Evolutionary conservation across 2,329 filamentous ascomycete genomes (phyloP).

Genomic region (Pestalotiopsis fici): DNA sequence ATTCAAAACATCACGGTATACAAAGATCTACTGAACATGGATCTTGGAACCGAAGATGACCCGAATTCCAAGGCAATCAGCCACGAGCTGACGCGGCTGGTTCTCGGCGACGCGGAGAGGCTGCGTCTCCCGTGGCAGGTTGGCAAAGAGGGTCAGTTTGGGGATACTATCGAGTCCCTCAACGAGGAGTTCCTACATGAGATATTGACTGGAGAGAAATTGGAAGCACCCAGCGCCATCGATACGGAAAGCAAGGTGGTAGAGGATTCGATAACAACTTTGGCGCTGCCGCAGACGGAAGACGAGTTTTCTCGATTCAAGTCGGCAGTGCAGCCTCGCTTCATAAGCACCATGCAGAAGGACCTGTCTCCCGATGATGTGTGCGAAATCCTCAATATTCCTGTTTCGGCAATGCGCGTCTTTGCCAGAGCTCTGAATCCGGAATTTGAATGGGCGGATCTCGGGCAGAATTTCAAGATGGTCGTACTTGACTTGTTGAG

Average conservation of each 20-base stretch:
- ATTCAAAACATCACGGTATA: constrained; percentile 18
- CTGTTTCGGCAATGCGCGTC: neutral
- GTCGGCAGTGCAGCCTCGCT: neutral
- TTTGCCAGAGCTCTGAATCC: neutral
- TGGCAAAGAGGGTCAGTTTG: neutral
- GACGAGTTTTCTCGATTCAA: neutral
- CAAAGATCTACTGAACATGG: constrained; percentile 2
- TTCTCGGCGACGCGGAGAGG: neutral
- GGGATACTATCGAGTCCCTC: neutral
- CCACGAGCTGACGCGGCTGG: neutral
- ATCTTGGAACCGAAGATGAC: neutral
- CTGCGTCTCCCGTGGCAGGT: neutral
- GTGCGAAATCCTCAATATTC: neutral
- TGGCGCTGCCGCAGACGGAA: neutral
- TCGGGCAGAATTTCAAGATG: neutral
- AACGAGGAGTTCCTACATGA: neutral
- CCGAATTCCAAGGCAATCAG: neutral
- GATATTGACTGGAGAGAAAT: neutral
- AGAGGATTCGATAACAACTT: neutral
- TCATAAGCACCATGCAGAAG: neutral
- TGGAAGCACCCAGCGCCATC: neutral
- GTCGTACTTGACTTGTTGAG: neutral
- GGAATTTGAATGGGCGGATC: neutral
- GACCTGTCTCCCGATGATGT: neutral
- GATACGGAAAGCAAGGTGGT: neutral